Conservation (phyloP, 768 basidiomycete species). For the Mycena metata region DNA sequence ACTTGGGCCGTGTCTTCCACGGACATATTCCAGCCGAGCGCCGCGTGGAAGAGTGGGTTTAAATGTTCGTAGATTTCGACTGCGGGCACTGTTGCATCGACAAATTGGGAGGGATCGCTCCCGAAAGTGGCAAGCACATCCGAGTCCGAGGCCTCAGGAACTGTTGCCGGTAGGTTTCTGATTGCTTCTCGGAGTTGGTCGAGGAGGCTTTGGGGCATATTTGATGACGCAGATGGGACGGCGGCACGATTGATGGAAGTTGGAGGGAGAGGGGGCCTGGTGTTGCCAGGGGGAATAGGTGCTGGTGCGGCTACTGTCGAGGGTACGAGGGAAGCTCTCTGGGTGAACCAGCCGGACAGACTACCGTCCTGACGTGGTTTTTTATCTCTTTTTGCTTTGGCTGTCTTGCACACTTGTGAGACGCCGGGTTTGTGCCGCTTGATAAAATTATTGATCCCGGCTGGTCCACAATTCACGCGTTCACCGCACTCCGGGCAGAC, state of each 20-base stretch:
- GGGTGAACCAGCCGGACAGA: too few relatives aligned
- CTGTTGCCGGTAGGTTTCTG: background rate
- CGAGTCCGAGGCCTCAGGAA: background rate
- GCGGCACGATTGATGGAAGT: background rate
- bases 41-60: conserved; percentile 2
- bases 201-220: background rate
- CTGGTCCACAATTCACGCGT: background rate
- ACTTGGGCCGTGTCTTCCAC: background rate
- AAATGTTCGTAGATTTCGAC: conserved; percentile 9
- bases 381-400: too few relatives aligned
- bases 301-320: too few relatives aligned
- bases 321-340: too few relatives aligned
- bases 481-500: background rate
- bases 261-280: background rate
- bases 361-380: too few relatives aligned
- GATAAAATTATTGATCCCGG: background rate
- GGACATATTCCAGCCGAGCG: conserved; percentile 10
- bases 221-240: too few relatives aligned
- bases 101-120: background rate
- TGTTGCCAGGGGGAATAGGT: too few relatives aligned
- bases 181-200: conserved; percentile 3
- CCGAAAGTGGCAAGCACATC: conserved; percentile 12
- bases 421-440: background rate
- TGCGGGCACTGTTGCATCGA: background rate
- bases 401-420: background rate